Conservation (phyloP, 164 flowering plant species). For the Cinnamomum micranthum region DNA sequence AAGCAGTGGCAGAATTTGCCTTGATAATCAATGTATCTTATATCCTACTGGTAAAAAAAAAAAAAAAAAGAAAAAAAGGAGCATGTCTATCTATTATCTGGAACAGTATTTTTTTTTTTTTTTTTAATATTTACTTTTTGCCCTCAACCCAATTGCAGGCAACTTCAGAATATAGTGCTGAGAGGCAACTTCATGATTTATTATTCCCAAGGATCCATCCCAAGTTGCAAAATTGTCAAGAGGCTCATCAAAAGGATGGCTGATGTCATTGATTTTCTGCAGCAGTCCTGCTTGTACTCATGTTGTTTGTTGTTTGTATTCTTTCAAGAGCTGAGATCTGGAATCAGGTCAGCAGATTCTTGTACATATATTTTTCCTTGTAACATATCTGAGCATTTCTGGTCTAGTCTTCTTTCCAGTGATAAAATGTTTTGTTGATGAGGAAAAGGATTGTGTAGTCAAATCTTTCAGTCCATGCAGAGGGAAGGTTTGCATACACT, state of each 20-base stretch:
- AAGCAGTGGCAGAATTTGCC: too few relatives aligned
- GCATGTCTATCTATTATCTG: neutral
- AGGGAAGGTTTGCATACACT: too few relatives aligned
- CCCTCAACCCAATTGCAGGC: slow-evolving; percentile 47
- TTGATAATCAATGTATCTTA: neutral
- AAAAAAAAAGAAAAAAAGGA: too few relatives aligned
- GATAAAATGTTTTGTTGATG: too few relatives aligned
- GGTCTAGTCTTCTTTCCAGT: too few relatives aligned
- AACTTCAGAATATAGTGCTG: slow-evolving; percentile 77
- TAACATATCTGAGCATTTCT: too few relatives aligned
- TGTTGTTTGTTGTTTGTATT: neutral
- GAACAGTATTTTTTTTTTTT: neutral
- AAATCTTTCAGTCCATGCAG: too few relatives aligned
- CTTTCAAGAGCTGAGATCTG: slow-evolving; percentile 9
- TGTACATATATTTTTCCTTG: neutral
- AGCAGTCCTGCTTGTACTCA: neutral
- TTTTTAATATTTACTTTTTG: too few relatives aligned
- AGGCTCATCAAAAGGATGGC: slow-evolving; percentile 49
- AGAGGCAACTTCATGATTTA: slow-evolving; percentile 73
- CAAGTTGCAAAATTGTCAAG: slow-evolving; percentile 43
- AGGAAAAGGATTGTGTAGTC: too few relatives aligned
- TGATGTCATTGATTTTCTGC: slow-evolving; percentile 10
- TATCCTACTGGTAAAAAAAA: neutral
- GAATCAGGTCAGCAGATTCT: slow-evolving; percentile 9
- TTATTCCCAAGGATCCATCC: slow-evolving; percentile 62